Percentiles rank a stretch among this genome's conserved stretches.
Conservation (phyloP, 331 rosid genomes). For the Pyrus hybrid region DNA sequence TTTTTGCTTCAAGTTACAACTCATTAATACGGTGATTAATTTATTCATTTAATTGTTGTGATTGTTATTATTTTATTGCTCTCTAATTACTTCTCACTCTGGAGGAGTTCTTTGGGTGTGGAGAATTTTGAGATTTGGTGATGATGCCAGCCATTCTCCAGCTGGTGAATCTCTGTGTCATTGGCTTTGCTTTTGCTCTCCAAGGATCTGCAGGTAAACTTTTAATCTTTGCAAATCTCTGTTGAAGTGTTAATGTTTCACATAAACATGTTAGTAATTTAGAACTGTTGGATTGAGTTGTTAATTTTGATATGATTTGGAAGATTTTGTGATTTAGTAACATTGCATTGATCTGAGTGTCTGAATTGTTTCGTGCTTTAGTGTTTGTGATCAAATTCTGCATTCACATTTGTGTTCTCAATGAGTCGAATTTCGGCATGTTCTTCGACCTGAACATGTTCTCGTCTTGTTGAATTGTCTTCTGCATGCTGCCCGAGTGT, state of each 20-base stretch:
- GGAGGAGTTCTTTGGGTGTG: slow-evolving; percentile 18
- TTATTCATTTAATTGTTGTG: slow-evolving; percentile 13
- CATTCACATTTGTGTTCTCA: not conserved
- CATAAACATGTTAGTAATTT: not conserved
- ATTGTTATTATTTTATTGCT: slow-evolving; percentile 3
- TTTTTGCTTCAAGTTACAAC: slow-evolving; percentile 54
- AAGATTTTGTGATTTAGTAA: slow-evolving; percentile 13
- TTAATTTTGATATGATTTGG: not conserved
- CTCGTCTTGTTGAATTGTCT: not conserved
- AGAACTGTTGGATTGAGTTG: not conserved
- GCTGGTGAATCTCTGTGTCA: slow-evolving; percentile 47
- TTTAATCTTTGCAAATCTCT: slow-evolving; percentile 12
- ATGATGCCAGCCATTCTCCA: slow-evolving; percentile 36
- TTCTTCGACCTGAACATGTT: slow-evolving; percentile 7
- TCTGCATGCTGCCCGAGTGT: not conserved
- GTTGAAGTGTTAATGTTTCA: not conserved
- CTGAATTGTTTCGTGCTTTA: slow-evolving; percentile 3
- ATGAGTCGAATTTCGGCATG: not conserved
- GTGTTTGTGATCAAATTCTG: slow-evolving; percentile 10
- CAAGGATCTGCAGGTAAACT: slow-evolving; percentile 57
- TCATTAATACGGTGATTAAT: slow-evolving; percentile 15
- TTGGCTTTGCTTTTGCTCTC: slow-evolving; percentile 14
- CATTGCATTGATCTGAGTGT: slow-evolving; percentile 18
- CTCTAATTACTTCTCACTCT: slow-evolving; percentile 8
- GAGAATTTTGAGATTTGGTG: slow-evolving; percentile 30